A percentile compares a stretch with the other conserved stretches of the same genome.
Evolutionary conservation across 2,329 filamentous ascomycete species (phyloP).

Genomic region (Dactylonectria estremocensis): DNA sequence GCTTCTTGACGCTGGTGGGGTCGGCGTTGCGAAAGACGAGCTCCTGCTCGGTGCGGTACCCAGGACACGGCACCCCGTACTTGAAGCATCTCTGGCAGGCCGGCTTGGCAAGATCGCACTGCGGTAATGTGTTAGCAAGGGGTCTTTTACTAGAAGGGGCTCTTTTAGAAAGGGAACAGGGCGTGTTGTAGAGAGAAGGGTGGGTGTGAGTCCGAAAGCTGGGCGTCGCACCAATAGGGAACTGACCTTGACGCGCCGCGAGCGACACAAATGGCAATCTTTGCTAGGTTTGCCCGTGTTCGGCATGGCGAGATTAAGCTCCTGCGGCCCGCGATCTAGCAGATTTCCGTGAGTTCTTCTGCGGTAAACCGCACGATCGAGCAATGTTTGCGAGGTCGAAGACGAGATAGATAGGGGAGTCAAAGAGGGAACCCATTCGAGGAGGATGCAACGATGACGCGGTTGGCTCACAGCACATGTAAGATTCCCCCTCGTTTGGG

Average conservation of each 20-base stretch:
- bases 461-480: constrained; percentile 11
- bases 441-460: constrained; percentile 30
- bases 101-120: constrained; percentile 60
- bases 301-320: constrained; percentile 50
- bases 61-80: constrained; percentile 58
- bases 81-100: constrained; percentile 58
- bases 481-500: constrained; percentile 26
- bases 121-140: constrained; percentile 25
- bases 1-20: constrained; percentile 48
- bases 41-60: constrained; percentile 58
- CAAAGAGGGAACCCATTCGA: constrained; percentile 50
- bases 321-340: neutral
- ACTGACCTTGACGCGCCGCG: constrained; percentile 59
- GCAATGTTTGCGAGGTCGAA: constrained; percentile 8
- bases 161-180: neutral
- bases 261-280: constrained; percentile 59
- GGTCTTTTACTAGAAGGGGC: neutral
- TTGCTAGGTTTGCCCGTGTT: constrained; percentile 59
- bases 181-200: constrained; percentile 6
- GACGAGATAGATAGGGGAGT: constrained; percentile 30
- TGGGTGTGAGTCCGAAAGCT: constrained; percentile 15
- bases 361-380: neutral
- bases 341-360: neutral
- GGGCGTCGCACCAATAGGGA: constrained; percentile 1
- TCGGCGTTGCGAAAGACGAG: constrained; percentile 57